These are phyloP conservation scores for Paragyromitra xinjiangensis DNA, from an alignment of 495 filamentous ascomycete species.

Conservation along the genomic window DNA sequence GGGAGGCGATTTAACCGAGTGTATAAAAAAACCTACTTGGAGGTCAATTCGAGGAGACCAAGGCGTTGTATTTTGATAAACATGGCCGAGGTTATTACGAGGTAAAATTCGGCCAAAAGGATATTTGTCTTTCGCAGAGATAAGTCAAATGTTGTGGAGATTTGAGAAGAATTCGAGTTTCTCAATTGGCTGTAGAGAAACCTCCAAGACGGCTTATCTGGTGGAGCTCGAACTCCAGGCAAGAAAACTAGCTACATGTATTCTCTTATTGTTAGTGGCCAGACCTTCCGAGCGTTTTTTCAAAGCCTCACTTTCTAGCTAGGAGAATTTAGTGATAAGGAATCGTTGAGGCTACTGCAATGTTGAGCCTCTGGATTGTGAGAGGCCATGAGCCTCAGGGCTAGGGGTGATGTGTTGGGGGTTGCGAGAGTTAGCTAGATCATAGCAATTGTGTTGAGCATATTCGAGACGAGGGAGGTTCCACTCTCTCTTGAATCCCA, in stretches of 20 bases:
- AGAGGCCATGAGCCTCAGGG: neutral
- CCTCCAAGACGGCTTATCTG: neutral
- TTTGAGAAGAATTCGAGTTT: neutral
- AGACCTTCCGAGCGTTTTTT: no score
- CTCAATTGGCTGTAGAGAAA: neutral
- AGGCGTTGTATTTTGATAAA: neutral
- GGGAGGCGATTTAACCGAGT: neutral
- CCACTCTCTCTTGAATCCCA: no score
- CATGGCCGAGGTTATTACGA: neutral
- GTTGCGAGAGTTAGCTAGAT: neutral
- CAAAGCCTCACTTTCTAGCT: no score
- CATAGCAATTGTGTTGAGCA: neutral
- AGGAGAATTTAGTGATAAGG: no score
- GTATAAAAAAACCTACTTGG: constrained; percentile 4
- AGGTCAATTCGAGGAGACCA: neutral
- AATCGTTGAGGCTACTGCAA: neutral
- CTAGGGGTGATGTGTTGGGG: neutral
- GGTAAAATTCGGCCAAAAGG: neutral
- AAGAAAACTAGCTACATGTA: no score
- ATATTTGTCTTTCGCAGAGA: neutral
- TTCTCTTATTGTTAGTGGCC: no score
- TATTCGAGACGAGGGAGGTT: no score
- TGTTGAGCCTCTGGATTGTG: neutral
- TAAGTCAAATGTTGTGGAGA: neutral
- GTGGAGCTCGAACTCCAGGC: neutral